These are phyloP conservation scores for Nyctanthes arbortristis DNA, from an alignment of 257 asterid species.

Conservation along the genomic window DNA sequence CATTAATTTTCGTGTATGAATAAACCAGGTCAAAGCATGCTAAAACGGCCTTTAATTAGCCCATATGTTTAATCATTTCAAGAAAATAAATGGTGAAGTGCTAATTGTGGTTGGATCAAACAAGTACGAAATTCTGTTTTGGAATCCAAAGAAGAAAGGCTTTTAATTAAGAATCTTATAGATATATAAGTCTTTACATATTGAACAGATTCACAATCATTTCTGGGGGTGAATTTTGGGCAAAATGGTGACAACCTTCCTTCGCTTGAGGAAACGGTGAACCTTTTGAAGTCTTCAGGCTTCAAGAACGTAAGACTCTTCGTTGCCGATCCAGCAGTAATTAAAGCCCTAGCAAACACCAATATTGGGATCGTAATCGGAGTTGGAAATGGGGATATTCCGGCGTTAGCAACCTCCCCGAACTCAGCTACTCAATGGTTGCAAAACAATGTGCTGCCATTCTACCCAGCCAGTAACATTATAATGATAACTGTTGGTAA, in stretches of 20 bases:
- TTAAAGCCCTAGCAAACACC: slow-evolving; percentile 71
- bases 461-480: slow-evolving; percentile 78
- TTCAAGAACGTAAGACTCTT: slow-evolving; percentile 83
- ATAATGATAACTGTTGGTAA: slow-evolving; percentile 79
- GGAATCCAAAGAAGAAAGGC: too few relatives aligned
- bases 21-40: too few relatives aligned
- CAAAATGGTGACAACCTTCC: slow-evolving; percentile 83
- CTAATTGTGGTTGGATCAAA: too few relatives aligned
- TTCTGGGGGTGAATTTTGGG: slow-evolving; percentile 87
- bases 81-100: too few relatives aligned
- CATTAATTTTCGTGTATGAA: too few relatives aligned
- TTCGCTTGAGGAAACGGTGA: slow-evolving; percentile 79
- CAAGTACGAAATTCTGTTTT: too few relatives aligned
- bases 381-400: slow-evolving; percentile 82
- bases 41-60: too few relatives aligned
- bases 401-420: slow-evolving; percentile 85
- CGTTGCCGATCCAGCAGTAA: slow-evolving; percentile 79
- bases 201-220: slow-evolving; percentile 64
- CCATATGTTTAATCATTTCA: too few relatives aligned
- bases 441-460: slow-evolving; percentile 60
- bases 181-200: background rate
- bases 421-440: slow-evolving; percentile 87
- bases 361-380: slow-evolving; percentile 88
- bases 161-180: background rate
- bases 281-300: slow-evolving; percentile 68